Evolutionary conservation across 306 rosid species (phyloP).

Genomic region (Hippophae gyantsensis): DNA sequence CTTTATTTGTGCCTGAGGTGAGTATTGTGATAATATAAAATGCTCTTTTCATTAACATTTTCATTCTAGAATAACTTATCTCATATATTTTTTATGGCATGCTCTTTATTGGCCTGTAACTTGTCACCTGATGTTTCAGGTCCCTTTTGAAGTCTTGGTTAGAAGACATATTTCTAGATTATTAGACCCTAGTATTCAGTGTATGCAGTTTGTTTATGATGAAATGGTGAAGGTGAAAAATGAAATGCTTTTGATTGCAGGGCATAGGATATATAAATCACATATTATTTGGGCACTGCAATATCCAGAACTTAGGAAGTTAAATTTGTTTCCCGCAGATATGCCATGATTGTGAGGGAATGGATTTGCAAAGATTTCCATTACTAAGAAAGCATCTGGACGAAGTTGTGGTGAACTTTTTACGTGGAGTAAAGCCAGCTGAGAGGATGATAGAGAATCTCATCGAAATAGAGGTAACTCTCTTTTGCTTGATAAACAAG

Average conservation of each 20-base stretch:
- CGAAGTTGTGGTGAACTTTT: slow-evolving; percentile 27
- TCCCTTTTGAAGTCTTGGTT: slow-evolving; percentile 35
- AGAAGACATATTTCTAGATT: slow-evolving; percentile 33
- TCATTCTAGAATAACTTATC: neutral
- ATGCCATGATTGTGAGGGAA: slow-evolving; percentile 25
- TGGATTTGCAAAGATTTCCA: slow-evolving; percentile 33
- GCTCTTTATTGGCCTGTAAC: neutral
- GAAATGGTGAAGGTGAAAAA: slow-evolving; percentile 32
- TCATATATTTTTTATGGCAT: too few relatives aligned
- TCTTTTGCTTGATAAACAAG: too few relatives aligned
- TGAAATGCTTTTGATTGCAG: neutral
- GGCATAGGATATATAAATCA: too few relatives aligned
- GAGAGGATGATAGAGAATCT: slow-evolving; percentile 38
- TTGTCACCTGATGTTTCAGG: slow-evolving; percentile 17
- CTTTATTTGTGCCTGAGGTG: slow-evolving; percentile 38
- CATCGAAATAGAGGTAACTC: slow-evolving; percentile 45
- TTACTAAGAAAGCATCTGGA: slow-evolving; percentile 31
- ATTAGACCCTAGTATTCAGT: slow-evolving; percentile 41
- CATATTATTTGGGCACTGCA: neutral
- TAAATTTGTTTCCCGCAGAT: slow-evolving; percentile 23
- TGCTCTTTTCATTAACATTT: slow-evolving; percentile 4
- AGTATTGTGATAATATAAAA: slow-evolving; percentile 6
- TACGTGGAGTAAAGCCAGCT: slow-evolving; percentile 30
- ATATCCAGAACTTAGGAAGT: slow-evolving; percentile 2
- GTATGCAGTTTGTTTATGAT: slow-evolving; percentile 30